Base-by-base conservation (phyloP, 2,329 filamentous ascomycete genomes). In the Trichothecium sympodiale region DNA sequence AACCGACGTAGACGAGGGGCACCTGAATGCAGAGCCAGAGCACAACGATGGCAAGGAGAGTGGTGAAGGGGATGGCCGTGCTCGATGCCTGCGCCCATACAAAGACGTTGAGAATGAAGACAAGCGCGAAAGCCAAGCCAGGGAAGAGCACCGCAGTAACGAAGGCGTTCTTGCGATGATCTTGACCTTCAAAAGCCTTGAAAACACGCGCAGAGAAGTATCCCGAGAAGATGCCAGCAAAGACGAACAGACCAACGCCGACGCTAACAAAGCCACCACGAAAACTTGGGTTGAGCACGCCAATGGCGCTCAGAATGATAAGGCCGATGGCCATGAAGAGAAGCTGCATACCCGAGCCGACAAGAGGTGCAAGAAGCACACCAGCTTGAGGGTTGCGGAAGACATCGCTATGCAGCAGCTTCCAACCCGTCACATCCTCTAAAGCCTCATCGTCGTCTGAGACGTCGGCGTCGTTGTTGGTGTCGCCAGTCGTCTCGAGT, bases 61-160 rank as follows among this genome's bases (percentile, higher is more conserved):
- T 91, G 25, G 80, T 73, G 46, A 94, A 88, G 0, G 86, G 86
- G 25, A 94, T 79, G 1, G 86, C 86, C 2, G 85, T 93, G 55
- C 82, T 88, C 9, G 83, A 91, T 1, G 85, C 83, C 57, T 93
- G 84, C 1, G 84, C 80, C 86, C 86, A 94, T 39, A 91, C 83
- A 52, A 93, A 93, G 8, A 93, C 67, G 54, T 94, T 93, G 40
- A 93, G 69, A 34, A 89, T 69, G 58, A 93, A 86, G 26, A 88
- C 62, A 20, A 83, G 67, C 8, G 69, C 65, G 51, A 93, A 93
- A 1, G 83, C 61, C 5, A 91, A 67, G 2, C 85, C 85, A 0
- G 86, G 86, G 52, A 93, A 83, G 3, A 93, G 67, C 8, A 80
- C 63, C 0, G 83, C 83, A 4, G 86, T 93, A 51, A 83, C 67